These are phyloP conservation scores for Protea cynaroides DNA, from an alignment of 164 flowering plant species.

Conservation along the genomic window DNA sequence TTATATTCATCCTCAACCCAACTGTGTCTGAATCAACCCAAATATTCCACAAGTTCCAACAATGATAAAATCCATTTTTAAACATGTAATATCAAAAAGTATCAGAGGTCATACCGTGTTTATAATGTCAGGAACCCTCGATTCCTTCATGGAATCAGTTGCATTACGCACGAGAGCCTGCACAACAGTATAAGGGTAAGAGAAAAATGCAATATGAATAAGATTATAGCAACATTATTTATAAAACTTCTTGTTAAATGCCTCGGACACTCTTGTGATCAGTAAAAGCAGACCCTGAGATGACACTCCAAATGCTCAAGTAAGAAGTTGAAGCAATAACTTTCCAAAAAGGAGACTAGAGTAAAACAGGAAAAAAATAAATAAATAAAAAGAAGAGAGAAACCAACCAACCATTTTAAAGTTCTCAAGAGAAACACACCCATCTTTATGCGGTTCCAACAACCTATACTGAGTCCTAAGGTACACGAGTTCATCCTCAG, in stretches of 20 bases:
- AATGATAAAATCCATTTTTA: too few species aligned
- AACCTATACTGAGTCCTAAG: slow-evolving; percentile 60
- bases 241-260: neutral
- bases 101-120: slow-evolving; percentile 29
- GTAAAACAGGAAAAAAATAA: too few species aligned
- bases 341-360: too few species aligned
- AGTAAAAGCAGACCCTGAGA: neutral
- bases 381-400: neutral
- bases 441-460: slow-evolving; percentile 65
- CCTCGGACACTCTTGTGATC: neutral
- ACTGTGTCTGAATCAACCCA: too few species aligned
- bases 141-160: slow-evolving; percentile 68
- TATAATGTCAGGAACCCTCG: slow-evolving; percentile 54
- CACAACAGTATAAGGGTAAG: slow-evolving; percentile 10
- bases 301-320: too few species aligned
- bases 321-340: too few species aligned
- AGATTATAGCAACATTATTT: neutral
- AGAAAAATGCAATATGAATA: neutral
- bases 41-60: too few species aligned
- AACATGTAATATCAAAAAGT: neutral
- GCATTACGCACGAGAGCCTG: slow-evolving; percentile 55
- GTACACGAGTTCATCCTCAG: slow-evolving; percentile 67
- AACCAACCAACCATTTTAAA: slow-evolving; percentile 45
- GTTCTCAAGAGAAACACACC: slow-evolving; percentile 52
- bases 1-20: too few species aligned